A percentile compares a stretch with the other conserved stretches of the same genome.
These are phyloP conservation scores for Yamadazyma taylorii DNA, from an alignment of 1,139 yeast species.

Conservation along the genomic window DNA sequence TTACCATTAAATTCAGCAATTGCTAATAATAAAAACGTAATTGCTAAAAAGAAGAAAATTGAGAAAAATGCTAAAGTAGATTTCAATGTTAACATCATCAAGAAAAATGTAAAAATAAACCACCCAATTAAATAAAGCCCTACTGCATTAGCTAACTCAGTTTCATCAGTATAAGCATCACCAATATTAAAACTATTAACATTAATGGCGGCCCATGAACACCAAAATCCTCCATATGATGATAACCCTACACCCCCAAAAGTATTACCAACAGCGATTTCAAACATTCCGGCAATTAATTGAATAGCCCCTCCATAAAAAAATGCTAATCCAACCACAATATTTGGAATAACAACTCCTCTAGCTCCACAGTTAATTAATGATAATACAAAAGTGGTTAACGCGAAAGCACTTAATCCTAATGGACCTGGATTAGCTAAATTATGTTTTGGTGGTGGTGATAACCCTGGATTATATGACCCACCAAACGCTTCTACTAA, in stretches of 20 bases:
- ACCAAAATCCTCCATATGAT: constrained; percentile 90
- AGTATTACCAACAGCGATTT: constrained; percentile 74
- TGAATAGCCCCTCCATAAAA: constrained; percentile 89
- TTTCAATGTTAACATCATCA: constrained; percentile 67
- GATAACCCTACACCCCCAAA: constrained; percentile 88
- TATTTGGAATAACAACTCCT: constrained; percentile 34
- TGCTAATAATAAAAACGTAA: constrained; percentile 69
- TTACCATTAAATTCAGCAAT: constrained; percentile 49
- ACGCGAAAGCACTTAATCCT: constrained; percentile 80
- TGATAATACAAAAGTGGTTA: constrained; percentile 80
- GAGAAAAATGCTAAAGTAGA: constrained; percentile 77
- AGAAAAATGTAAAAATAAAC: constrained; percentile 74
- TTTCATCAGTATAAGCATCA: constrained; percentile 49
- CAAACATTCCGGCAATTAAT: constrained; percentile 74
- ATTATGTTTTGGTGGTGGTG: constrained; percentile 65
- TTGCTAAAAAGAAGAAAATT: constrained; percentile 60
- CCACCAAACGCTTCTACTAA: constrained; percentile 74
- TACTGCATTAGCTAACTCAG: constrained; percentile 47
- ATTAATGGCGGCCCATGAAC: constrained; percentile 73
- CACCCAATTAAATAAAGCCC: constrained; percentile 79
- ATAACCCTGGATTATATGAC: constrained; percentile 62
- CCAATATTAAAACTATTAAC: constrained; percentile 73
- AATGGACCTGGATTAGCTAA: constrained; percentile 90
- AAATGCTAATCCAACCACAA: constrained; percentile 65
- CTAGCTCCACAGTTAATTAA: constrained; percentile 45